phyloP scores from a whole-genome alignment of 495 filamentous ascomycete species.

The Cercophora sp. region DNA sequence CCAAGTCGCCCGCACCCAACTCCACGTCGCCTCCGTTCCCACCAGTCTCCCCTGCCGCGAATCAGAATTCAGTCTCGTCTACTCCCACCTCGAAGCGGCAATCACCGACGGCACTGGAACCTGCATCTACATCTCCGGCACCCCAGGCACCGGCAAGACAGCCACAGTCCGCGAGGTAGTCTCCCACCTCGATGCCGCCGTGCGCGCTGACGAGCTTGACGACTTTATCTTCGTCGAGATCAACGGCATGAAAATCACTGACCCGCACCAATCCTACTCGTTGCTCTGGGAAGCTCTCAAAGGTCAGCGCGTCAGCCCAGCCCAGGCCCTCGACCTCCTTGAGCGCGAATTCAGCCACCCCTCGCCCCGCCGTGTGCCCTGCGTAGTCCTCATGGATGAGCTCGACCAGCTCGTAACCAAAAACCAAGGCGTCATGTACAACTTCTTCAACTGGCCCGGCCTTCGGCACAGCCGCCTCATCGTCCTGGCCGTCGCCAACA shows the following conservation, averaged over 20 bases:
- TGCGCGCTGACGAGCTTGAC: conserved; percentile 86
- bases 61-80: conserved; percentile 85
- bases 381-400: conserved; percentile 98
- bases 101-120: conserved; percentile 90
- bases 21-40: conserved; percentile 93
- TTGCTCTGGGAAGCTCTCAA: conserved; percentile 95
- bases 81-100: conserved; percentile 87
- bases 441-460: conserved; percentile 99
- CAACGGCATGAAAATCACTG: conserved; percentile 99
- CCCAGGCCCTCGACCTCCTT: conserved; percentile 85
- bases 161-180: conserved; percentile 96
- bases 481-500: conserved; percentile 96
- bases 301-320: conserved; percentile 85
- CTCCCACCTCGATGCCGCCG: conserved; percentile 77
- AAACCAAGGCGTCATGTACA: conserved; percentile 99
- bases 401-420: conserved; percentile 96
- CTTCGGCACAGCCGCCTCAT: conserved; percentile 87
- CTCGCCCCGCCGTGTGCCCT: conserved; percentile 83
- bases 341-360: conserved; percentile 90
- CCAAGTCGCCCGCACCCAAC: conserved; percentile 78
- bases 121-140: conserved; percentile 99
- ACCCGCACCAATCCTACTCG: conserved; percentile 94
- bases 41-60: conserved; percentile 86
- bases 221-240: conserved; percentile 99
- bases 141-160: conserved; percentile 97